These are phyloP conservation scores for Phanerochaete sordida DNA, from an alignment of 768 basidiomycete species.

Conservation along the genomic window DNA sequence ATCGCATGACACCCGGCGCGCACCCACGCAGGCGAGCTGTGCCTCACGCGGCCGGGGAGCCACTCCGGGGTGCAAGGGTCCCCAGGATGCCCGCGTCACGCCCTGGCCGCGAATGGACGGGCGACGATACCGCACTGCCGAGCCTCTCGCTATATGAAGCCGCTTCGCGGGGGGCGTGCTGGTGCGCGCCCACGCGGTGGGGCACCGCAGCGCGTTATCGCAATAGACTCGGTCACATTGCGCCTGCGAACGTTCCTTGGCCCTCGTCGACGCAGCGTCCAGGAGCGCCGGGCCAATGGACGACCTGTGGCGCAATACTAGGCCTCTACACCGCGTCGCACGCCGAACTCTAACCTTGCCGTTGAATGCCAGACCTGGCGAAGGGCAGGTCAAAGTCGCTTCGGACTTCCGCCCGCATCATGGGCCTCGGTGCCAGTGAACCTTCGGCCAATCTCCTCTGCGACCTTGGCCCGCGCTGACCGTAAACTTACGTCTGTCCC, in stretches of 20 bases:
- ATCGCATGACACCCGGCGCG: background rate
- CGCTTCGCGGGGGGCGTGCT: background rate
- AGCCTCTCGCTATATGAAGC: background rate
- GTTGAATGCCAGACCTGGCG: too few relatives aligned
- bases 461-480: too few relatives aligned
- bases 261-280: too few relatives aligned
- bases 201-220: background rate
- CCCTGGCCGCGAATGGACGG: background rate
- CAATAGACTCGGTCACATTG: background rate
- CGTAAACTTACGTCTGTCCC: too few relatives aligned
- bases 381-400: too few relatives aligned
- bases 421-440: too few relatives aligned
- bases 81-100: background rate
- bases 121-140: slow-evolving; percentile 1
- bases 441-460: too few relatives aligned
- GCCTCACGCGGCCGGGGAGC: background rate
- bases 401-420: too few relatives aligned
- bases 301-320: too few relatives aligned
- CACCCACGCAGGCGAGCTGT: background rate
- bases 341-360: too few relatives aligned
- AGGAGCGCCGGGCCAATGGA: too few relatives aligned
- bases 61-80: background rate
- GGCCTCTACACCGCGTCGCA: too few relatives aligned
- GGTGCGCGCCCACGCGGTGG: background rate
- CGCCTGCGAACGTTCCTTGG: background rate